A percentile compares a stretch with the other conserved stretches of the same genome.
Conservation (phyloP, 345 rosid species). For the Linum trigynum region DNA sequence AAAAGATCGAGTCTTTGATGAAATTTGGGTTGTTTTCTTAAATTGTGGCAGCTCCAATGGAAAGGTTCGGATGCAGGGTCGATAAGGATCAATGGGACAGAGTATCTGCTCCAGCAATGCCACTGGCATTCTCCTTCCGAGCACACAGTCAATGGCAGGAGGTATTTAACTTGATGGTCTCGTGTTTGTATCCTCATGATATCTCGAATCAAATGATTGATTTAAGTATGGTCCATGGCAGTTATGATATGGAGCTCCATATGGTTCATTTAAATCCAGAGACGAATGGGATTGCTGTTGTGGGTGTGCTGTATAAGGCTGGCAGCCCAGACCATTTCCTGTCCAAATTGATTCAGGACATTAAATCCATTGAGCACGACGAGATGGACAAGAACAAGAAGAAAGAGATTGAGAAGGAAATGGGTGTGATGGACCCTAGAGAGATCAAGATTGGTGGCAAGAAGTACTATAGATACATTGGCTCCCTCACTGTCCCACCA, state of each 20-base stretch:
- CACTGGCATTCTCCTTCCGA: conserved; percentile 91
- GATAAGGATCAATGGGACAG: conserved; percentile 35
- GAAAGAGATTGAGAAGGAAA: conserved; percentile 12
- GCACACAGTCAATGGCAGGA: conserved; percentile 58
- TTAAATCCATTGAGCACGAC: conserved; percentile 17
- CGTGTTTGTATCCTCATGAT: too few relatives aligned
- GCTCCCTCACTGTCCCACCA: conserved; percentile 81
- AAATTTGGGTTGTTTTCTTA: background rate
- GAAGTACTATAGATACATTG: conserved; percentile 50
- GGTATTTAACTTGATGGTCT: conserved; percentile 17
- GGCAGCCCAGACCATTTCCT: conserved; percentile 50
- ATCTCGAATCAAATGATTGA: too few relatives aligned
- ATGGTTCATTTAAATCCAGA: conserved; percentile 54
- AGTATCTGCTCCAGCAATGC: conserved; percentile 44
- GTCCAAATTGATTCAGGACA: conserved; percentile 27
- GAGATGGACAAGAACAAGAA: conserved; percentile 17
- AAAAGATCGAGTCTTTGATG: background rate
- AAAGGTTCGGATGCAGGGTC: conserved; percentile 31
- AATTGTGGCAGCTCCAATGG: conserved; percentile 42
- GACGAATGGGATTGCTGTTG: conserved; percentile 37
- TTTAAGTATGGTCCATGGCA: background rate
- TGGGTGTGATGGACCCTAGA: conserved; percentile 48
- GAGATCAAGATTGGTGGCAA: conserved; percentile 38
- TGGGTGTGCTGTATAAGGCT: conserved; percentile 38
- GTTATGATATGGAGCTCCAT: conserved; percentile 63